Evolutionary conservation across 768 basidiomycete genomes (phyloP).

Genomic region (Hypholoma sublateritium): DNA sequence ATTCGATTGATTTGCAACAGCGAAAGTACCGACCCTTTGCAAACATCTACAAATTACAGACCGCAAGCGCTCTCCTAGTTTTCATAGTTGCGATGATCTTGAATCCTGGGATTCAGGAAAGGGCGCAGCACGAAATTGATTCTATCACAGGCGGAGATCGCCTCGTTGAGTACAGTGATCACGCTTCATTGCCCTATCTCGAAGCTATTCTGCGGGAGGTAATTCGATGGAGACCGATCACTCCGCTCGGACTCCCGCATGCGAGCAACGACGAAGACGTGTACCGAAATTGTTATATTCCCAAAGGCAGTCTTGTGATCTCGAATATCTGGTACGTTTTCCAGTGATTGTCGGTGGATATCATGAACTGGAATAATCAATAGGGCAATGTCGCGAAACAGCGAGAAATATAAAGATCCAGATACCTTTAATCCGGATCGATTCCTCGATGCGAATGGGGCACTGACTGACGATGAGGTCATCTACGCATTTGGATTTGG

Average conservation of each 20-base stretch:
- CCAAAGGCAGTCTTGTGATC: conserved; percentile 15
- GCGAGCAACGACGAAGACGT: conserved; percentile 22
- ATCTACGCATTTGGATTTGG: conserved; percentile 20
- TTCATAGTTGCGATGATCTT: conserved; percentile 28
- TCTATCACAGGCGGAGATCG: conserved; percentile 24
- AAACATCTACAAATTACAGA: background rate
- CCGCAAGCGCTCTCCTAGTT: conserved; percentile 1
- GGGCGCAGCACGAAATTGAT: conserved; percentile 33
- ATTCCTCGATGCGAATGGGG: conserved; percentile 17
- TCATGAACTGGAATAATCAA: background rate
- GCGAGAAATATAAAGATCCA: conserved; percentile 19
- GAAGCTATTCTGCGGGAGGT: conserved; percentile 16
- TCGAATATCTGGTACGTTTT: conserved; percentile 17
- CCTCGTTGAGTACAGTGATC: conserved; percentile 24
- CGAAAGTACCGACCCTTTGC: background rate
- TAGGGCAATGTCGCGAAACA: conserved; percentile 24
- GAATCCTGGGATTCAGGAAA: conserved; percentile 28
- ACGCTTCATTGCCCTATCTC: conserved; percentile 21
- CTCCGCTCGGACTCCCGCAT: conserved; percentile 21
- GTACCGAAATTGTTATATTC: conserved; percentile 18
- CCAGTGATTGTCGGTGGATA: background rate
- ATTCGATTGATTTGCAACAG: background rate
- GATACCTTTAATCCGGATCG: conserved; percentile 26
- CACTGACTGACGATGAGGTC: conserved; percentile 7
- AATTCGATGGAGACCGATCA: conserved; percentile 18